A percentile compares a stretch with the other conserved stretches of the same genome.
phyloP scores from a whole-genome alignment of 495 filamentous ascomycete species.

The Penicillium salamii region DNA sequence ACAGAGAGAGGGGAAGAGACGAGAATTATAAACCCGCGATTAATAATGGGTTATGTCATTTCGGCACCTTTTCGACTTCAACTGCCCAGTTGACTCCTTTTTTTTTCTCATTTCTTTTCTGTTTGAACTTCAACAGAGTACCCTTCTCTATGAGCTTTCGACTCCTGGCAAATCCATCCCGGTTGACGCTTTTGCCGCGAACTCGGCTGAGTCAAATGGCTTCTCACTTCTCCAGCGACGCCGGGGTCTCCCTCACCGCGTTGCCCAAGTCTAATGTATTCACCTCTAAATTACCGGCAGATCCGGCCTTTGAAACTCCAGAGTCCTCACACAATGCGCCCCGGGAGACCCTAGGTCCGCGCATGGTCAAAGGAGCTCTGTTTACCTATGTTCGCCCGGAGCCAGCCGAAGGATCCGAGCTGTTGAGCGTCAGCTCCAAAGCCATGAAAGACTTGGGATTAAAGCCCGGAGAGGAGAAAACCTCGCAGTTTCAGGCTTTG shows the following conservation, averaged over 20 bases:
- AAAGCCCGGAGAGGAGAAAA: conserved; percentile 59
- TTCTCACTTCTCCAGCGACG: conserved; percentile 45
- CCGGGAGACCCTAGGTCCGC: conserved; percentile 70
- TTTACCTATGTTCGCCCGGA: conserved; percentile 91
- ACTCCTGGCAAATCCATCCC: conserved; percentile 1
- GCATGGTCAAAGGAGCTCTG: conserved; percentile 78
- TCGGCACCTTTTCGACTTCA: too few relatives aligned
- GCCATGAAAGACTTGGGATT: conserved; percentile 81
- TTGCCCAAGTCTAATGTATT: conserved; percentile 86
- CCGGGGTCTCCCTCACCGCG: conserved; percentile 53
- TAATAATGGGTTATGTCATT: conserved; percentile 29
- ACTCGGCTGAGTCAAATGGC: conserved; percentile 46
- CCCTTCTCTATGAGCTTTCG: conserved; percentile 13
- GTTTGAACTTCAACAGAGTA: background rate
- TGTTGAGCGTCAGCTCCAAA: conserved; percentile 72
- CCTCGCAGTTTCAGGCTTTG: conserved; percentile 69
- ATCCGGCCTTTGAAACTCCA: conserved; percentile 77
- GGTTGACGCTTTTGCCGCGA: conserved; percentile 27
- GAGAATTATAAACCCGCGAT: too few relatives aligned
- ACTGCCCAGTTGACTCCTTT: too few relatives aligned
- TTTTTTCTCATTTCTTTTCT: background rate
- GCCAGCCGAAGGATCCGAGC: conserved; percentile 61
- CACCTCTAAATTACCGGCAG: conserved; percentile 73
- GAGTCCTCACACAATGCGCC: conserved; percentile 74
- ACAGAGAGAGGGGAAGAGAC: too few relatives aligned